phyloP scores from a whole-genome alignment of 257 asterid genomes.

The Misopates orontium region DNA sequence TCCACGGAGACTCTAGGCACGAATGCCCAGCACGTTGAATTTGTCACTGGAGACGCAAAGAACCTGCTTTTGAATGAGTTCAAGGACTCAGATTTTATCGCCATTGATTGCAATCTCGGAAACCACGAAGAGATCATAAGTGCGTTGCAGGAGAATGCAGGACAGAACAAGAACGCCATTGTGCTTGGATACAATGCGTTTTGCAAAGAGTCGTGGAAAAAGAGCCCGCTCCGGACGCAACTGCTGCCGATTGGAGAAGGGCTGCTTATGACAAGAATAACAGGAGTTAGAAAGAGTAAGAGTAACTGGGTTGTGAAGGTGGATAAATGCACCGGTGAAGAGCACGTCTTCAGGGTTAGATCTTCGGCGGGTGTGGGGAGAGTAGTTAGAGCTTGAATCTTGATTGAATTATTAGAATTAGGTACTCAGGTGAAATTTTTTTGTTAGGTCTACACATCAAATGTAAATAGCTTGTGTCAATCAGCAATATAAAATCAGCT shows the following conservation, averaged over 20 bases:
- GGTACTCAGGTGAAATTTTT: not conserved
- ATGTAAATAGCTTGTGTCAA: slow-evolving; percentile 31
- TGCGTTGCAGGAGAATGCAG: slow-evolving; percentile 33
- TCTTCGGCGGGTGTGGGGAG: slow-evolving; percentile 47
- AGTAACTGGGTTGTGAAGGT: slow-evolving; percentile 75
- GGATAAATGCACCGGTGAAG: slow-evolving; percentile 72
- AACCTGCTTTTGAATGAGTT: slow-evolving; percentile 35
- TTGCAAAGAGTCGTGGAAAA: slow-evolving; percentile 61
- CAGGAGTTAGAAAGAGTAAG: slow-evolving; percentile 30
- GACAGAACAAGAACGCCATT: slow-evolving; percentile 24
- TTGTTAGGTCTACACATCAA: slow-evolving; percentile 19
- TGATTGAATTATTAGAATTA: slow-evolving; percentile 16
- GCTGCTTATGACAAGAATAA: slow-evolving; percentile 50
- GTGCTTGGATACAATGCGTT: slow-evolving; percentile 80
- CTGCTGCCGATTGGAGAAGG: slow-evolving; percentile 88
- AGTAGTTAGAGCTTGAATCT: slow-evolving; percentile 42
- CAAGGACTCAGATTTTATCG: slow-evolving; percentile 62
- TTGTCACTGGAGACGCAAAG: slow-evolving; percentile 51
- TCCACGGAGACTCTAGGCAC: slow-evolving; percentile 36
- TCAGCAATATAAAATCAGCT: not conserved
- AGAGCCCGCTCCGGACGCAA: slow-evolving; percentile 44
- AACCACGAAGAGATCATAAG: slow-evolving; percentile 53
- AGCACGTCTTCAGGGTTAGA: slow-evolving; percentile 65
- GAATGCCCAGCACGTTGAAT: slow-evolving; percentile 40
- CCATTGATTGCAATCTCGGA: slow-evolving; percentile 67